Conservation (phyloP, 78 protist genomes). For the Anaeramoeba flamelloides region DNA sequence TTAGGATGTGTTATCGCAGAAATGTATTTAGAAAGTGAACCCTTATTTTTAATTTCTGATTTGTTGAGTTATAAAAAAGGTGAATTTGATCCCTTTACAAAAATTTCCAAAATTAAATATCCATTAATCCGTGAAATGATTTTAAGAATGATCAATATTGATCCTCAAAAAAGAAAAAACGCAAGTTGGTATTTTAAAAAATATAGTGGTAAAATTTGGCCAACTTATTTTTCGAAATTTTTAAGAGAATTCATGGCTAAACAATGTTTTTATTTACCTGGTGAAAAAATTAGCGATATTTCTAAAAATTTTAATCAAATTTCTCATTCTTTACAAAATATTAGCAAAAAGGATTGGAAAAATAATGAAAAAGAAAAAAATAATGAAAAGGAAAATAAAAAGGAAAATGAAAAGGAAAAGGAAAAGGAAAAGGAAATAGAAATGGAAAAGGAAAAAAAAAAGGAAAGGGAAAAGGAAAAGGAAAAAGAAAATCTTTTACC, state of each 20-base stretch:
- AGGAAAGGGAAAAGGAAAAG: too few species aligned
- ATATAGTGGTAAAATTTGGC: neutral
- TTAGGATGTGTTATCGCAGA: constrained; percentile 24
- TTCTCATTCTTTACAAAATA: neutral
- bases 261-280: neutral
- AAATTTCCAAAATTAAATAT: neutral
- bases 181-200: neutral
- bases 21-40: neutral
- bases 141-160: neutral
- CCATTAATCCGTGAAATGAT: neutral
- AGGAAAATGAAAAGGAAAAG: too few species aligned
- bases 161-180: neutral
- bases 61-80: neutral
- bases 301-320: neutral
- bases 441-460: too few species aligned
- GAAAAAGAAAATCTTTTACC: too few species aligned
- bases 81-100: neutral
- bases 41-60: neutral
- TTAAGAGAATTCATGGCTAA: neutral
- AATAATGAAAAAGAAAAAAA: too few species aligned
- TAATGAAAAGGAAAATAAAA: too few species aligned
- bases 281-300: neutral
- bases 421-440: too few species aligned
- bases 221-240: neutral
- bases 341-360: too few species aligned